Conservation (phyloP, 2,329 filamentous ascomycete genomes). For the Stenocarpella maydis region DNA sequence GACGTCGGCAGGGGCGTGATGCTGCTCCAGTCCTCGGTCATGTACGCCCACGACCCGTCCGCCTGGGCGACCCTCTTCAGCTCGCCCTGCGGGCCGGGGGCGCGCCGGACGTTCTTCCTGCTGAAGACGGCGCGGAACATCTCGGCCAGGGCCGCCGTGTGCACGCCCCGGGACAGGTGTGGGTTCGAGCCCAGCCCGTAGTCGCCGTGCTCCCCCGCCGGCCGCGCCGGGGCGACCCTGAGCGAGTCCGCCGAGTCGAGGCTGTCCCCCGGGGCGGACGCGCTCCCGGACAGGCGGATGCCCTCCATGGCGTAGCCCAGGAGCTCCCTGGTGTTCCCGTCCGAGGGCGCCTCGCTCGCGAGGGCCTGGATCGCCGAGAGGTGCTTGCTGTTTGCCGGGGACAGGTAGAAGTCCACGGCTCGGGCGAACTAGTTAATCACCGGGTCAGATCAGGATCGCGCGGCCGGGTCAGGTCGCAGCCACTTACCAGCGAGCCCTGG, state of each 20-base stretch:
- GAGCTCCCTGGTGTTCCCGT: conserved; percentile 69
- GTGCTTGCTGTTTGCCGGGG: conserved; percentile 61
- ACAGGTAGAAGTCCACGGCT: conserved; percentile 76
- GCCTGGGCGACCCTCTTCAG: conserved; percentile 69
- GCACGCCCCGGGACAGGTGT: conserved; percentile 68
- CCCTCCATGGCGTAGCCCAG: conserved; percentile 77
- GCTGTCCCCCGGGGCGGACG: conserved; percentile 67
- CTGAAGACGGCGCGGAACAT: conserved; percentile 73
- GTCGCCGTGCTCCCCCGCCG: conserved; percentile 70
- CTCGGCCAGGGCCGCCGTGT: conserved; percentile 68
- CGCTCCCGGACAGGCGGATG: conserved; percentile 71
- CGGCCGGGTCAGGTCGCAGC: conserved; percentile 35
- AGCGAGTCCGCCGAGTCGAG: conserved; percentile 53
- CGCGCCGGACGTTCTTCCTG: conserved; percentile 66
- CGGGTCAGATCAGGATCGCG: neutral
- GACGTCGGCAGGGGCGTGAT: conserved; percentile 43
- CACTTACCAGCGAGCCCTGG: conserved; percentile 70
- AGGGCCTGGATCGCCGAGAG: conserved; percentile 68
- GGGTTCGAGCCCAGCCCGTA: conserved; percentile 70
- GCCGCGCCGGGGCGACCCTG: conserved; percentile 70
- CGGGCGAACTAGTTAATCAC: conserved; percentile 73
- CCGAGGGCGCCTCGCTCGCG: conserved; percentile 60
- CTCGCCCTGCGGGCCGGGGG: conserved; percentile 69
- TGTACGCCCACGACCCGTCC: conserved; percentile 66
- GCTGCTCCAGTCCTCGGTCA: conserved; percentile 70